Base-by-base conservation (phyloP, 495 filamentous ascomycete species). In the Penicillium manginii region DNA sequence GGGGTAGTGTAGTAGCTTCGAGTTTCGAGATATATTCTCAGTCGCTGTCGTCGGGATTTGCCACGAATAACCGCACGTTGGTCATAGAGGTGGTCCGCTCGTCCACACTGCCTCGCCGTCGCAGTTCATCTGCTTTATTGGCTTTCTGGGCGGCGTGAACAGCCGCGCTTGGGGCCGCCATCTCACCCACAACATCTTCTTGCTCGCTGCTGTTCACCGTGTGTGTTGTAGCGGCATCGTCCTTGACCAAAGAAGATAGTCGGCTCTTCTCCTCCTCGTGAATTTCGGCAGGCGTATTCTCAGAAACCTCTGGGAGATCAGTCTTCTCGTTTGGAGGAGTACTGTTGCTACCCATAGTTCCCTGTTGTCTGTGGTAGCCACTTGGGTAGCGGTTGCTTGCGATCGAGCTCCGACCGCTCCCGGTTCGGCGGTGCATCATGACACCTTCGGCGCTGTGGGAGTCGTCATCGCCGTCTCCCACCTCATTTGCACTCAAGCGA, bases 11-110 rank as follows among this genome's bases (percentile, higher is more conserved):
- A 21, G 31, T 42, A n/a, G 18, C 15, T 14, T 31, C 19, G 32
- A n/a, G 32, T 8, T 29, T 29, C 26, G 26, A 29, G 9, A 8
- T 29, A 29, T 29, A 32, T 21, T 18, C 33, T 75, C 73, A 88
- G 73, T 89, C 86, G 68, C 84, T 87, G 70, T 98, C 94, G 22
- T 98, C 94, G 21, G 94, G 94, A 72, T 98, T 98, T 18, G 96
- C 96, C 66, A 98, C 93, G 63, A 91, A 97, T 54, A 98, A 76
- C 53, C 92, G 84, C 18, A 88, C 90, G 18, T 87, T 90, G 32
- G 90, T 92, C 86, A 96, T 92, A 4, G 87, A 87, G 58, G 82
- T 86, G 21, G 90, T 91, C 66, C 90, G 83, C 73, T 98, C 94
- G 70, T 98, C 96, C 50, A 98, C 92, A 71, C 94, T 98, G 10